Evolutionary conservation across 2,329 filamentous ascomycete species (phyloP).

Genomic region (Stagonosporopsis cucurbitacearum): DNA sequence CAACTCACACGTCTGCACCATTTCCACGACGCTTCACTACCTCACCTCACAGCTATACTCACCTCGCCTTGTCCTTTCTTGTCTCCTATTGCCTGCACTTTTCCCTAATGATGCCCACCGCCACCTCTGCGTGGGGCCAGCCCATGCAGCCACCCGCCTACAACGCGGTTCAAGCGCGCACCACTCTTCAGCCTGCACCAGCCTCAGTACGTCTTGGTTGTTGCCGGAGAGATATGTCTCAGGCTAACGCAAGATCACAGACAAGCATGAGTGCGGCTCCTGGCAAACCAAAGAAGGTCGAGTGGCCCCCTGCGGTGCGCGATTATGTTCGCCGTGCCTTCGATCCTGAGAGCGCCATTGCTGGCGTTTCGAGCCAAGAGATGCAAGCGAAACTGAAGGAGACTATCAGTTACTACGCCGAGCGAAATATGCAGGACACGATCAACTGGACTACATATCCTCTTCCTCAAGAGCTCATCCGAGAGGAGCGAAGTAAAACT

Average conservation of each 20-base stretch:
- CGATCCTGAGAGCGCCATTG: constrained; percentile 67
- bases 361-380: constrained; percentile 61
- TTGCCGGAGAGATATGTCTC: not conserved
- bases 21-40: not conserved
- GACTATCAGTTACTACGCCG: constrained; percentile 82
- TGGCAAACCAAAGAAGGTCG: constrained; percentile 64
- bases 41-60: constrained; percentile 21
- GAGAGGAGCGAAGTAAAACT: constrained; percentile 60
- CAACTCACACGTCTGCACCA: constrained; percentile 5
- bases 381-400: constrained; percentile 85
- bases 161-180: constrained; percentile 55
- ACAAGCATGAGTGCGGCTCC: constrained; percentile 30
- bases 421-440: constrained; percentile 71
- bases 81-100: constrained; percentile 14
- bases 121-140: constrained; percentile 36
- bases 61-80: constrained; percentile 4
- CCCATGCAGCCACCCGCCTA: constrained; percentile 49
- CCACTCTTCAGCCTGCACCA: constrained; percentile 37
- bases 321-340: constrained; percentile 91
- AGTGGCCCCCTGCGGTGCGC: constrained; percentile 84
- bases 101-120: constrained; percentile 36
- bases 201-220: constrained; percentile 27
- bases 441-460: constrained; percentile 85
- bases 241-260: constrained; percentile 28
- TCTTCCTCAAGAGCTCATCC: constrained; percentile 83